Evolutionary conservation across 2,329 filamentous ascomycete genomes (phyloP), one percentile per base, ranked within the genome.

Genomic region (Blumeriella jaapii): DNA sequence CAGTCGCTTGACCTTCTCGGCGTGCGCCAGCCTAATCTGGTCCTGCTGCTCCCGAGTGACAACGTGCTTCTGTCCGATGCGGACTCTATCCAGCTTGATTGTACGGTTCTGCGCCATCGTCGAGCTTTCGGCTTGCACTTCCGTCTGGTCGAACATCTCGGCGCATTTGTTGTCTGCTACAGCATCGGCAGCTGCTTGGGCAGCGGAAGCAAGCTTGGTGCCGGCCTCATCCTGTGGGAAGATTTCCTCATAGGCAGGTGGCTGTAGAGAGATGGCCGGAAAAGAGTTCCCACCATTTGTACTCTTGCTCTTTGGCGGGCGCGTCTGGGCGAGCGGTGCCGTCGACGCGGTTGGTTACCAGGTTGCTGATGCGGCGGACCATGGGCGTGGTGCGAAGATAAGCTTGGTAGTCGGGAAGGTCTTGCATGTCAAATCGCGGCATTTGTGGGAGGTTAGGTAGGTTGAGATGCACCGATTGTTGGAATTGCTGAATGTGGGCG

Each of bases 191-290:
- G 69, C 68, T 2, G 74, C 75, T 34, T 64, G 63, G 6, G 65
- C 63, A 1, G 69, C 71, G n/a, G 71, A 69, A 12, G 66, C 61
- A 48, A 71, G 66, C 55, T 80, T 78, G 15, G 58, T 60, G 37
- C 77, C 69, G 11, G 65, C 44, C 28, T 66, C 62, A 20, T 48
- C 49, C 34, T 63, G 58, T 2, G 81, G 82, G 55, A 76, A 91
- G 17, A 91, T 71, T 30, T 87, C 83, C 34, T 86, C 77, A 46
- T 91, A 91, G 0, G 83, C 72, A 7, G 83, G 83, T 6, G 82
- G 82, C 64, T 3, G 65, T 61, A 7, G 71, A 59, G 24, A 60
- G 61, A 13, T 59, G 62, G 23, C 66, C 60, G 6, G 74, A 73
- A 28, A 78, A 68, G 17, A 78, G 60, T 51, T 80, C 76, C 71